phyloP scores from a whole-genome alignment of 1,139 yeast genomes.

The Saccharomyces hybrid region DNA sequence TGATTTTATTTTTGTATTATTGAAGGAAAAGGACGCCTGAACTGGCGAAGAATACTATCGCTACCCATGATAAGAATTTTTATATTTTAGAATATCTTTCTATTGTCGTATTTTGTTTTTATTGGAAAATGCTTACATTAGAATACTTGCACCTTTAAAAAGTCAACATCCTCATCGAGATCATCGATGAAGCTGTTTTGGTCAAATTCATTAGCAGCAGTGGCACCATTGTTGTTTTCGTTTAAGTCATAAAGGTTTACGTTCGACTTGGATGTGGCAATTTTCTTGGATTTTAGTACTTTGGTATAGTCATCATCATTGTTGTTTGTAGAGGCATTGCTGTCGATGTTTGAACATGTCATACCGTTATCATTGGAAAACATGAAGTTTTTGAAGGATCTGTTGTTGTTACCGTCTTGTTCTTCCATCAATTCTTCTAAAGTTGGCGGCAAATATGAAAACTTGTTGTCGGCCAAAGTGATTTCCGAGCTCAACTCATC shows the following conservation, averaged over 20 bases:
- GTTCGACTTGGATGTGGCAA: background rate
- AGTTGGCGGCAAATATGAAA: constrained; percentile 27
- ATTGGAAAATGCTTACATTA: background rate
- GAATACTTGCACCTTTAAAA: background rate
- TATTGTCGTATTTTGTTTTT: background rate
- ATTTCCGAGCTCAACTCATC: background rate
- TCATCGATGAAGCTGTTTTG: background rate
- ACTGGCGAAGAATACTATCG: background rate
- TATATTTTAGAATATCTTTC: background rate
- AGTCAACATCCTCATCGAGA: background rate
- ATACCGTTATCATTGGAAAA: constrained; percentile 11
- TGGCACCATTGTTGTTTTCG: background rate
- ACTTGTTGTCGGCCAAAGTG: background rate
- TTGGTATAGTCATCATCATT: background rate
- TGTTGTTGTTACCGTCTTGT: constrained; percentile 18
- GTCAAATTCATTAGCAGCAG: background rate
- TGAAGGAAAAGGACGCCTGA: background rate
- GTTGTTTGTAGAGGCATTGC: background rate
- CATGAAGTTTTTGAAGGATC: background rate
- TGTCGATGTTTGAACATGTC: background rate
- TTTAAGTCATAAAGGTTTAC: background rate
- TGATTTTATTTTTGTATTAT: background rate
- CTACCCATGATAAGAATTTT: background rate
- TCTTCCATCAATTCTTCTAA: constrained; percentile 31
- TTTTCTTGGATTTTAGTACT: background rate